Base-by-base conservation (phyloP, 345 rosid species). In the Citrus maxima region DNA sequence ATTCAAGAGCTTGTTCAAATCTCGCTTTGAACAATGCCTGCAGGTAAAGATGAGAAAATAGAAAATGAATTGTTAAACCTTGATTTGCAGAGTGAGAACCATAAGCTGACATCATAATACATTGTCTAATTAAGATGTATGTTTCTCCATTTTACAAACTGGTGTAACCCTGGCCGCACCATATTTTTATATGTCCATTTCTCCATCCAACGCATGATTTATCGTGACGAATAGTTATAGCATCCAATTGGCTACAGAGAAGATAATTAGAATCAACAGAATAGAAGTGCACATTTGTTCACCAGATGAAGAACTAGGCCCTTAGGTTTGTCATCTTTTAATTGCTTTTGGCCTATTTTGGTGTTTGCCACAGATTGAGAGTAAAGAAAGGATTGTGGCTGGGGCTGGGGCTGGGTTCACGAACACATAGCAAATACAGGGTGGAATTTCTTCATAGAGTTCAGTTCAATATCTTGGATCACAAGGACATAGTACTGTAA, bases 1-100 rank as follows among this genome's bases (percentile, higher is more conserved):
- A 94, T 76, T 95, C 99, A 30, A 95, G 97, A n/a, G 99, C 98
- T 90, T 95, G 99, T 82, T 95, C 99, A 58, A 93, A 95, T 85
- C 99, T 90, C 24, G 99, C 99, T 84, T 94, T 95, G 79, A 95
- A 95, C 72, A 95, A 84, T 75, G 99, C 99, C 99, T 95, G 91
- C 86, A 86, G 40, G 77, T 66, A 32, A 38, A 75, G 13, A 68
- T 21, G 67, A 82, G 64, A 49, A 28, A 40, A 72, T 65, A 77
- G 32, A 80, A 63, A 24, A 79, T 69, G 59, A 37, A 37, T 70
- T 61, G 32, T 62, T 37, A 40, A 40, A 38, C 42, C 55, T 60
- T 10, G 38, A n/a, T 22, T 51, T 65, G 56, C 22, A 19, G 63
- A 21, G 16, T 5, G 46, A 70, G 4, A 64, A 7, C 65, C 19